Evolutionary conservation across 2,329 filamentous ascomycete species (phyloP).

Genomic region (Botrytis medusae): DNA sequence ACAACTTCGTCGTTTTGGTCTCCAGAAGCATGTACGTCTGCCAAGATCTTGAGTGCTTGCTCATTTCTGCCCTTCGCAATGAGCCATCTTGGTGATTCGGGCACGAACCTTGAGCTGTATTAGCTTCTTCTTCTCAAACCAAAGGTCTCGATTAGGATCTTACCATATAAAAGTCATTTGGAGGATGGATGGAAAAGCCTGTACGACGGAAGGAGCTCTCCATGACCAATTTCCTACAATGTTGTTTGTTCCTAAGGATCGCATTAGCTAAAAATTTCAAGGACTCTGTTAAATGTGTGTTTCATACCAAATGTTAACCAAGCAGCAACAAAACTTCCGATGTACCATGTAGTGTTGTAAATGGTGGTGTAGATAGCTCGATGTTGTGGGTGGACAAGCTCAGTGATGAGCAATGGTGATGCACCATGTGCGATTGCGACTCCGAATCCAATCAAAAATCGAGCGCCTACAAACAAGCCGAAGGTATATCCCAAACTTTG

Average conservation of each 20-base stretch:
- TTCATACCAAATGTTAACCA: constrained; percentile 46
- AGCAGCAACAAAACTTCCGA: constrained; percentile 47
- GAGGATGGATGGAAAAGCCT: constrained; percentile 36
- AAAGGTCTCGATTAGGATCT: not conserved
- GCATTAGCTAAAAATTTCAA: constrained; percentile 4
- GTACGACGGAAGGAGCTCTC: constrained; percentile 40
- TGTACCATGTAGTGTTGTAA: constrained; percentile 48
- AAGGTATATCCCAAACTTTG: constrained; percentile 44
- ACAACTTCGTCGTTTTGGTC: constrained; percentile 44
- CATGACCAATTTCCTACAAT: constrained; percentile 40
- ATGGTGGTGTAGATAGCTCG: constrained; percentile 49
- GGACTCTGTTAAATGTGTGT: not conserved
- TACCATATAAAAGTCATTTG: constrained; percentile 37
- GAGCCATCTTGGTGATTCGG: constrained; percentile 50
- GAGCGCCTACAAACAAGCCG: constrained; percentile 47
- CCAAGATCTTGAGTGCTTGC: constrained; percentile 55
- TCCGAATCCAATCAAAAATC: constrained; percentile 43
- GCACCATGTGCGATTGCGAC: constrained; percentile 37
- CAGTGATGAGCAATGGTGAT: constrained; percentile 43
- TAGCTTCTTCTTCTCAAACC: not conserved
- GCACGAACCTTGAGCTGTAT: constrained; percentile 38
- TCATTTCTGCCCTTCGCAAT: constrained; percentile 67
- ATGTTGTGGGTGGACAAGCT: constrained; percentile 51
- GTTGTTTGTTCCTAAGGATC: constrained; percentile 41
- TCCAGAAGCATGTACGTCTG: constrained; percentile 47